Evolutionary conservation across 345 rosid species (phyloP), one percentile per base, ranked within the genome.

Genomic region (Linum tenue): DNA sequence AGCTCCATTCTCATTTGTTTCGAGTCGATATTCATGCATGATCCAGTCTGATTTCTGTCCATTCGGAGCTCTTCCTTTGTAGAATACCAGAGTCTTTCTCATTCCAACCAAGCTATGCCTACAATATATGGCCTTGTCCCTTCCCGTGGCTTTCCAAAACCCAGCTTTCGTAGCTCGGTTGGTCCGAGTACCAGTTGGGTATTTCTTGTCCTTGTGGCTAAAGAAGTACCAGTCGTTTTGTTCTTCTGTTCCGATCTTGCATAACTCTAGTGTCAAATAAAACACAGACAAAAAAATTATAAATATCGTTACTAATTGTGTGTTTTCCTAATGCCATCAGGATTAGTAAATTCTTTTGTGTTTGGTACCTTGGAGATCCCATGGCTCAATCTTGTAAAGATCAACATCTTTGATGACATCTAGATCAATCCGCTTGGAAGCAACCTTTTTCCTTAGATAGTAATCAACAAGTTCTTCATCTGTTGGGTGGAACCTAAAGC

Each of bases 101-200:
- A 92, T 87, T 70, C 98, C 98, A 55, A 86, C 57, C 61, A 92
- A 86, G 78, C 84, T 70, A 59, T 83, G 88, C 75, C 87, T 82
- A 37, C 78, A 11, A 75, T 88, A 90, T 66, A 92, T 90, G 50
- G 96, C 78, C 79, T 92, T 92, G 75, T 92, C 98, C 76, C 98
- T 82, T 77, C 98, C 98, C 0, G 98, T 92, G 56, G 98, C 98
- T 80, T 92, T 92, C 98, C 98, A 92, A 39, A 92, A 92, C 41
- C 98, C 98, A 44, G 87, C 96, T 84, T 86, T 92, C 2, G 98
- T 92, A 8, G 98, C 98, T 72, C 98, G 80, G 67, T 92, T 92
- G 14, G 97, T 90, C 12, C 98, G 89, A 76, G 98, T 92, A 65
- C 98, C 98, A 0, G 99, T 95, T 5, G 99, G 97, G 68, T 95